A percentile compares a stretch with the other conserved stretches of the same genome.
Evolutionary conservation across 257 asterid species (phyloP).

Genomic region (Przewalskia tangutica): DNA sequence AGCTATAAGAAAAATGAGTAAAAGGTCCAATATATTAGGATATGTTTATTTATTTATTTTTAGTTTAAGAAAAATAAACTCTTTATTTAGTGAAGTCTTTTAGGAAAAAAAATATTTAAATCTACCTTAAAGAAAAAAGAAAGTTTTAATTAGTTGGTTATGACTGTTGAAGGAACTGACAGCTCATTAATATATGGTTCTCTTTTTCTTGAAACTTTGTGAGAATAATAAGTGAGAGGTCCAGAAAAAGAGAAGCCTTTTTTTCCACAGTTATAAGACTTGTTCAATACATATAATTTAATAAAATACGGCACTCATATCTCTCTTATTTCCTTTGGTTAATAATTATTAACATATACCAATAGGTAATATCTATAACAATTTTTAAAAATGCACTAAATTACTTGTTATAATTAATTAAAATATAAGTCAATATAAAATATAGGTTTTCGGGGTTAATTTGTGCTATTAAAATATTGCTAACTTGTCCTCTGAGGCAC

Average conservation of each 20-base stretch:
- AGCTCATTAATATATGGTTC: constrained; percentile 3
- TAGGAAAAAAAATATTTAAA: background rate
- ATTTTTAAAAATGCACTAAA: background rate
- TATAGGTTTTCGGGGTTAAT: no score
- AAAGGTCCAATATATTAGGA: no score
- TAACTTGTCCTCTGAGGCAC: no score
- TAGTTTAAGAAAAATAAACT: no score
- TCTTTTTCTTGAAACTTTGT: background rate
- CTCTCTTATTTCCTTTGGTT: background rate
- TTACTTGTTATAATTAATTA: background rate
- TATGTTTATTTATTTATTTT: no score
- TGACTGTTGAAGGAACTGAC: background rate
- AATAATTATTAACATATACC: background rate
- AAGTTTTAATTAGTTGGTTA: background rate
- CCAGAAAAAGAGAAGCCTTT: background rate
- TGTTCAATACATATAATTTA: background rate
- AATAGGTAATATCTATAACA: background rate
- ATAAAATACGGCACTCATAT: background rate
- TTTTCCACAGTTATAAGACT: background rate
- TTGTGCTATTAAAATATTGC: background rate
- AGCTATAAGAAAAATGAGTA: no score
- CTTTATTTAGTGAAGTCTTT: background rate
- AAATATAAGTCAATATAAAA: background rate
- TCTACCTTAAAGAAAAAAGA: background rate
- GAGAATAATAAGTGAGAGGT: constrained; percentile 6